phyloP scores from a whole-genome alignment of 441 rosid species.

The Erysimum cheiri region DNA sequence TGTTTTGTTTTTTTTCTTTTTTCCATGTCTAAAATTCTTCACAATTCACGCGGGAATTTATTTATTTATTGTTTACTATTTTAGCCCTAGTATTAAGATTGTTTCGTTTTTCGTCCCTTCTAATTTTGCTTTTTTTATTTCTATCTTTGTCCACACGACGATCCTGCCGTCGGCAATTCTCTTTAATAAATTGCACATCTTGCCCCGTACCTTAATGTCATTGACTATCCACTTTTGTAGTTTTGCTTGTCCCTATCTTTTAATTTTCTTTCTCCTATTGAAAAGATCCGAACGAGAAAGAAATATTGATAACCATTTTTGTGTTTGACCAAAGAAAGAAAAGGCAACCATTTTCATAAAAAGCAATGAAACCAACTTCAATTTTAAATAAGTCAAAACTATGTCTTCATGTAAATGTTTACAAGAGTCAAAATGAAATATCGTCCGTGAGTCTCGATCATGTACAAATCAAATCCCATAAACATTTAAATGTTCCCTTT shows the following conservation, averaged over 20 bases:
- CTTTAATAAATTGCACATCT: not conserved
- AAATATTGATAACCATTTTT: no score
- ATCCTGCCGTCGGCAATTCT: not conserved
- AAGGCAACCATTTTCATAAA: not conserved
- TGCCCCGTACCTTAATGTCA: not conserved
- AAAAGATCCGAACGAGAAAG: not conserved
- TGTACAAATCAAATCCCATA: not conserved
- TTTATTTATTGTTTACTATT: not conserved
- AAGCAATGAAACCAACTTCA: not conserved
- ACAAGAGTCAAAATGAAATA: not conserved
- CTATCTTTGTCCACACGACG: constrained; percentile 19
- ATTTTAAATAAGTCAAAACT: not conserved
- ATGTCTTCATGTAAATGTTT: not conserved
- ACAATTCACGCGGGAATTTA: not conserved
- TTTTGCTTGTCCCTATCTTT: not conserved
- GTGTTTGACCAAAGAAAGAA: no score
- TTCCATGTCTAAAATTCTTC: not conserved
- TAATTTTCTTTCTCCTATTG: not conserved
- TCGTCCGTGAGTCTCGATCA: not conserved
- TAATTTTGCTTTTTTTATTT: not conserved
- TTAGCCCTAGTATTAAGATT: not conserved
- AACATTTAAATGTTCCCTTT: constrained; percentile 1
- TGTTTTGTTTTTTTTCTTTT: not conserved
- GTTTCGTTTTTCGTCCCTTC: not conserved
- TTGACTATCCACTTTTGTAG: not conserved